phyloP scores from a whole-genome alignment of 768 basidiomycete genomes.

The Tulasnella sp. region DNA sequence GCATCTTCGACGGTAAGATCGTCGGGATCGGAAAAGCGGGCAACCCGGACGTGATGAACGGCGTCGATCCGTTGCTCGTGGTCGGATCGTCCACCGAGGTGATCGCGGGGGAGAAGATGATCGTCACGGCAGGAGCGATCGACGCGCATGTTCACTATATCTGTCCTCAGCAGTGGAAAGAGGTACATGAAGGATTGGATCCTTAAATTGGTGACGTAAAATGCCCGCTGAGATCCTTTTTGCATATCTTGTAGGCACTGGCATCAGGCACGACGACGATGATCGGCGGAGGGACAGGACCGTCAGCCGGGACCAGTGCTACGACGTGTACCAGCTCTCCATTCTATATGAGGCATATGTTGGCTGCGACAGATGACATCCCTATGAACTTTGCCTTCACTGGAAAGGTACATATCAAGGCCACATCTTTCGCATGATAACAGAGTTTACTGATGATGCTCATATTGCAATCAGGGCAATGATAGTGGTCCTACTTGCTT shows the following conservation, averaged over 20 bases:
- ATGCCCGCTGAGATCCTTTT: too few species aligned
- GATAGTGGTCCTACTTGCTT: constrained; percentile 66
- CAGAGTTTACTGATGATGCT: not conserved
- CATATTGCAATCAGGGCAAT: constrained; percentile 43
- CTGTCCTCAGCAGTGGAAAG: constrained; percentile 82
- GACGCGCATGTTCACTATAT: constrained; percentile 94
- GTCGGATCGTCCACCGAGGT: constrained; percentile 91
- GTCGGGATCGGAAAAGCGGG: constrained; percentile 93
- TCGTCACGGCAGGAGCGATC: constrained; percentile 86
- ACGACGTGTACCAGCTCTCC: constrained; percentile 90
- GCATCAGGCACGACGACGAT: constrained; percentile 73
- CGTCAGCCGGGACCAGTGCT: constrained; percentile 77
- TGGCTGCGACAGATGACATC: constrained; percentile 79
- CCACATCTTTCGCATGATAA: not conserved
- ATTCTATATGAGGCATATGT: constrained; percentile 84
- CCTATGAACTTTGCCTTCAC: constrained; percentile 93
- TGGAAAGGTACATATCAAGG: constrained; percentile 46
- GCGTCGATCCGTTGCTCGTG: constrained; percentile 57
- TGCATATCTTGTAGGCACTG: constrained; percentile 22
- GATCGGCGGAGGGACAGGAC: constrained; percentile 95
- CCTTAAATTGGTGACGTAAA: constrained; percentile 39
- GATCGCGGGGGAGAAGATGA: constrained; percentile 89
- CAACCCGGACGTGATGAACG: constrained; percentile 86
- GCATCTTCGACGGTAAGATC: constrained; percentile 73
- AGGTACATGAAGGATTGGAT: too few species aligned